Conservation (phyloP, 2,329 filamentous ascomycete species). For the Talaromyces pinophilus region DNA sequence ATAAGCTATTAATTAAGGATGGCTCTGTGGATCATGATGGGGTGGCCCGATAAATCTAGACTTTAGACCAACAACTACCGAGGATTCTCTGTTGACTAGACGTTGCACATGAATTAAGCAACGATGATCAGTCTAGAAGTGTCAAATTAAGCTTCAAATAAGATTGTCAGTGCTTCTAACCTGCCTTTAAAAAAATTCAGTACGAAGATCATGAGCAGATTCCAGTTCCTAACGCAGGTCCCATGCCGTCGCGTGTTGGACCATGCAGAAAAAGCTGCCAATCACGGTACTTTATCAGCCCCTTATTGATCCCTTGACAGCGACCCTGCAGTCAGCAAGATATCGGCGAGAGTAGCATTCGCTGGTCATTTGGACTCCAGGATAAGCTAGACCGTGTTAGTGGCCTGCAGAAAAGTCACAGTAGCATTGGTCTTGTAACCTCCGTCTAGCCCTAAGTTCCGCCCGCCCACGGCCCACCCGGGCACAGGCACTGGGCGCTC, state of each 20-base stretch:
- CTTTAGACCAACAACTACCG: neutral
- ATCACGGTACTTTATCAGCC: neutral
- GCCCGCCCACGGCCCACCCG: slow-evolving; percentile 6
- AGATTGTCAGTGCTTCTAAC: neutral
- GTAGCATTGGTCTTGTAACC: slow-evolving; percentile 22
- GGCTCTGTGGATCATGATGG: neutral
- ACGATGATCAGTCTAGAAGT: neutral
- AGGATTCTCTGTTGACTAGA: neutral
- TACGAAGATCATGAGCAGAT: neutral
- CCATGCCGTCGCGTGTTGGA: neutral
- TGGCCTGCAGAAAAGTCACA: slow-evolving; percentile 16
- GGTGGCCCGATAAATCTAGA: neutral
- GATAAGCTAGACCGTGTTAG: slow-evolving; percentile 5
- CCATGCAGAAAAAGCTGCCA: neutral
- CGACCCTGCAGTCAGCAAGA: slow-evolving; percentile 1
- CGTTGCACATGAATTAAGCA: neutral
- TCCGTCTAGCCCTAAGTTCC: slow-evolving; percentile 20
- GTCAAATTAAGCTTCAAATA: neutral
- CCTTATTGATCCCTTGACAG: slow-evolving; percentile 7
- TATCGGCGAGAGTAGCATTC: slow-evolving; percentile 5
- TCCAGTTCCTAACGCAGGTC: neutral
- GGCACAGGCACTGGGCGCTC: neutral
- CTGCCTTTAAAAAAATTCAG: neutral
- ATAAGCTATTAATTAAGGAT: neutral
- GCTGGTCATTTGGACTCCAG: neutral